These are phyloP conservation scores for Phialemoniopsis sp. DNA, from an alignment of 2,329 filamentous ascomycete species.

Conservation along the genomic window DNA sequence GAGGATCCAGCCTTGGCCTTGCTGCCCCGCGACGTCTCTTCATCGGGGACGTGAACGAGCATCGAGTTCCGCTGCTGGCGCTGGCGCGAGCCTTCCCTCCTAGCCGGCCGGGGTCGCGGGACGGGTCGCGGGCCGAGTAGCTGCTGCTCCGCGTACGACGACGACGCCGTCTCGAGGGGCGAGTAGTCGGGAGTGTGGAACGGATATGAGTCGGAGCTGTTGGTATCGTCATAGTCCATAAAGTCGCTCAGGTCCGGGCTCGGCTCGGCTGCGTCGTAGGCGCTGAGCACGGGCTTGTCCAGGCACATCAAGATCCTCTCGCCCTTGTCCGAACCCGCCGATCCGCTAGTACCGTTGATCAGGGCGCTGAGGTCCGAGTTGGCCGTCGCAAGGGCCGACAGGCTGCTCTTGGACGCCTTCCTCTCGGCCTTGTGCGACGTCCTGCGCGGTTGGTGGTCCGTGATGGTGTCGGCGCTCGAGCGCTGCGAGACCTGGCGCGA, in stretches of 20 bases:
- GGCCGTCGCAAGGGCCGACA: not conserved
- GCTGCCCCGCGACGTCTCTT: not conserved
- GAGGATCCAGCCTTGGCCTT: not conserved
- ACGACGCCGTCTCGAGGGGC: not conserved
- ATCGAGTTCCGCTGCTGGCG: slow-evolving; percentile 3
- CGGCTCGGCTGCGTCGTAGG: slow-evolving; percentile 11
- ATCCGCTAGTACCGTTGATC: not conserved
- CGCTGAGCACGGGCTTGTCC: slow-evolving; percentile 8
- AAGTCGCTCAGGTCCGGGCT: slow-evolving; percentile 20
- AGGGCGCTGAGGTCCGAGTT: not conserved
- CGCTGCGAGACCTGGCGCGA: not conserved
- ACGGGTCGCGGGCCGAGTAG: not conserved
- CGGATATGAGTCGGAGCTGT: slow-evolving; percentile 5
- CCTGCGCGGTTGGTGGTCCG: no score
- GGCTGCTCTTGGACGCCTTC: not conserved
- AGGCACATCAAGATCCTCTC: slow-evolving; percentile 15
- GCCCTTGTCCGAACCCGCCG: slow-evolving; percentile 1
- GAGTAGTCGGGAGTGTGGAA: slow-evolving; percentile 9
- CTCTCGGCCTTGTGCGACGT: no score
- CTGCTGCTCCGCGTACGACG: not conserved
- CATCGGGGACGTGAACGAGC: not conserved
- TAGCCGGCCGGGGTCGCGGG: not conserved
- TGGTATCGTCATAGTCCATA: slow-evolving; percentile 14
- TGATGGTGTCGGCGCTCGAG: slow-evolving; percentile 2
- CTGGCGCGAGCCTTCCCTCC: not conserved